phyloP scores from a whole-genome alignment of 1,139 yeast species.

The Taphrina flavorubra region DNA sequence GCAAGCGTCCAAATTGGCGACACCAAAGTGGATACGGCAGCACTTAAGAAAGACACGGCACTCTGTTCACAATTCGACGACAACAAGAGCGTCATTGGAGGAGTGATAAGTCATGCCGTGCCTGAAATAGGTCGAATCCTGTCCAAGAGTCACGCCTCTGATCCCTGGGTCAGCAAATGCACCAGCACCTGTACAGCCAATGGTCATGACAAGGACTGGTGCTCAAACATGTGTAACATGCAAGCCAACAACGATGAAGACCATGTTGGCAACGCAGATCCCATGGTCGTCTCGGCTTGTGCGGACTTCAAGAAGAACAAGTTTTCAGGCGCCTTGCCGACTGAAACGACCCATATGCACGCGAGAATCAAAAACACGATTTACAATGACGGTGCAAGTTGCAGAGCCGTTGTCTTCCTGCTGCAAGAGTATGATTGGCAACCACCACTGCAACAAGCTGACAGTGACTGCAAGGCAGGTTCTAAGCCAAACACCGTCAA shows the following conservation, averaged over 20 bases:
- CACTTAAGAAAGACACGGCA: background rate
- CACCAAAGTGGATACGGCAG: background rate
- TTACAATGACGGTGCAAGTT: background rate
- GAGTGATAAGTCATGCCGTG: background rate
- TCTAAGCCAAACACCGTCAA: constrained; percentile 4
- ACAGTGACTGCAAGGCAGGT: background rate
- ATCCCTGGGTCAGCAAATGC: constrained; percentile 8
- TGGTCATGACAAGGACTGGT: constrained; percentile 1
- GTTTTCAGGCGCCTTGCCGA: background rate
- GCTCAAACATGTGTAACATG: background rate
- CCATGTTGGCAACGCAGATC: background rate
- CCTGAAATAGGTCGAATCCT: background rate
- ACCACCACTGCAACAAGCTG: constrained; percentile 8
- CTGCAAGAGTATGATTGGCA: constrained; percentile 14
- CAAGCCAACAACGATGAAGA: constrained; percentile 11
- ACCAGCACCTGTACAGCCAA: background rate
- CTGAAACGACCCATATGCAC: background rate
- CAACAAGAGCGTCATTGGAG: background rate
- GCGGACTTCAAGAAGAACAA: background rate
- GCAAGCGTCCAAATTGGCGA: background rate
- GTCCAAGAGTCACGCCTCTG: background rate
- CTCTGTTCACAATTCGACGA: constrained; percentile 12
- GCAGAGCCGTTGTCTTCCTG: constrained; percentile 1
- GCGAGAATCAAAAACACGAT: background rate
- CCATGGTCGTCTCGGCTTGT: background rate